These are phyloP conservation scores for Chlorella sp. DNA, from an alignment of 139 green algal genomes.

Conservation along the genomic window DNA sequence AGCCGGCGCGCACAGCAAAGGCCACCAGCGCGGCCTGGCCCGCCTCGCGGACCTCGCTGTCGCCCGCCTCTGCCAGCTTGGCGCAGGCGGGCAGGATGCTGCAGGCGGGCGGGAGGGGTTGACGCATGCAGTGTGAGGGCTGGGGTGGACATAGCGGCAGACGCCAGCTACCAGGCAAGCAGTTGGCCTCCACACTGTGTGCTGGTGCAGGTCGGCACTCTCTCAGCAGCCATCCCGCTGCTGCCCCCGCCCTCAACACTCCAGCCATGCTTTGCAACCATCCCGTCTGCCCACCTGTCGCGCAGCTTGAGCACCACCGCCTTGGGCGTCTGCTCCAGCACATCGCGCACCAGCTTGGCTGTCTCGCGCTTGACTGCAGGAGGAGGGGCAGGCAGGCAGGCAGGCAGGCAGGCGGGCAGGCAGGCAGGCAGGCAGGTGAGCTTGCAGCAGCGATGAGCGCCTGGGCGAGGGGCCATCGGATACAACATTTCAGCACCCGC, in stretches of 20 bases:
- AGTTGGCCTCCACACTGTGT: too few species aligned
- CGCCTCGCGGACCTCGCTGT: constrained; percentile 75
- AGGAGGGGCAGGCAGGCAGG: not conserved
- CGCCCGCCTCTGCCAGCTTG: constrained; percentile 75
- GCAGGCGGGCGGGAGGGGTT: too few species aligned
- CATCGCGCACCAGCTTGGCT: constrained; percentile 61
- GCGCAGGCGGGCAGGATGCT: constrained; percentile 62
- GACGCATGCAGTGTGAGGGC: too few species aligned
- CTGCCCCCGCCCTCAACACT: too few species aligned
- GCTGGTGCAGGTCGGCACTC: too few species aligned
- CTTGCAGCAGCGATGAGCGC: not conserved
- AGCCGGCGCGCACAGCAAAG: constrained; percentile 69
- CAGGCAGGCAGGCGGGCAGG: too few species aligned
- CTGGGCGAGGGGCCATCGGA: not conserved
- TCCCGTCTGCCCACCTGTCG: not conserved
- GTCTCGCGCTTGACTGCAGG: constrained; percentile 62
- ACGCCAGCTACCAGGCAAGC: too few species aligned
- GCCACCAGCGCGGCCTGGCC: constrained; percentile 70
- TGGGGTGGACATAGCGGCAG: too few species aligned
- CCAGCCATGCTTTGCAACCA: too few species aligned
- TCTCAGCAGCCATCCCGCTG: too few species aligned
- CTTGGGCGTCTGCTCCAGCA: constrained; percentile 42
- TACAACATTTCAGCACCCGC: not conserved
- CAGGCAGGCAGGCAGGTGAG: too few species aligned
- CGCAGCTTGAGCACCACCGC: constrained; percentile 25